Percentiles rank a stretch among this genome's conserved stretches.
These are phyloP conservation scores for Termitomyces sp. DNA, from an alignment of 768 basidiomycete genomes.

Conservation along the genomic window DNA sequence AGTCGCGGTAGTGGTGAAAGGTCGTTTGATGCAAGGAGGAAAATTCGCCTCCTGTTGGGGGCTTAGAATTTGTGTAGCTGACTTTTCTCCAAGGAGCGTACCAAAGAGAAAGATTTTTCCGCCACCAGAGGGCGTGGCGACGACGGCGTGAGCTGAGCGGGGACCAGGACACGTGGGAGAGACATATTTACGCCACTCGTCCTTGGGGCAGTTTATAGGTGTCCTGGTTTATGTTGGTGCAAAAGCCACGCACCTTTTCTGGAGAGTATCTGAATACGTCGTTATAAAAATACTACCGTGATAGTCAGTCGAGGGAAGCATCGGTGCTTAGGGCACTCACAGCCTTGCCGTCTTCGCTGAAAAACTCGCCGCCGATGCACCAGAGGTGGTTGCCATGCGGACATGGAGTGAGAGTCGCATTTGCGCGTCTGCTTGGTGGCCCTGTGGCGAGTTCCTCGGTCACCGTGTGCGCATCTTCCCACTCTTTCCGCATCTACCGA, in stretches of 20 bases:
- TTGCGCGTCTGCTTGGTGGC: not conserved
- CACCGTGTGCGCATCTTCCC: not conserved
- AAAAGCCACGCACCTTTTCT: slow-evolving; percentile 48
- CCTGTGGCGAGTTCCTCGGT: not conserved
- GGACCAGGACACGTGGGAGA: slow-evolving; percentile 85
- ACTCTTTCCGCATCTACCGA: not conserved
- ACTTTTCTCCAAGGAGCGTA: slow-evolving; percentile 18
- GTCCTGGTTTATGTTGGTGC: too few species aligned
- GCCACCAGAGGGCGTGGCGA: slow-evolving; percentile 67
- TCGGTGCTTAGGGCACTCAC: not conserved
- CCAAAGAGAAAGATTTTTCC: slow-evolving; percentile 86
- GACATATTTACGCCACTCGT: slow-evolving; percentile 87
- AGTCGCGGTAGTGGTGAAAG: slow-evolving; percentile 86
- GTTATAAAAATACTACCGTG: slow-evolving; percentile 71
- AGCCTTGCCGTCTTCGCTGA: not conserved
- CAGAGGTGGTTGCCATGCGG: not conserved
- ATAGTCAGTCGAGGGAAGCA: too few species aligned
- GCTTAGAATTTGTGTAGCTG: not conserved
- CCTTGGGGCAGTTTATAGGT: slow-evolving; percentile 20
- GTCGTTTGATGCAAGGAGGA: slow-evolving; percentile 77
- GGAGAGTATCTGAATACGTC: slow-evolving; percentile 85
- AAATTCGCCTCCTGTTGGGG: slow-evolving; percentile 68
- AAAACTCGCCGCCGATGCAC: not conserved
- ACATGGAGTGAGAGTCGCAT: not conserved
- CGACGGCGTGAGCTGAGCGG: slow-evolving; percentile 81